Evolutionary conservation across 371 early-diverging fungal genomes (phyloP), one percentile per base, ranked within the genome.

Genomic region (Mucor ambiguus): DNA sequence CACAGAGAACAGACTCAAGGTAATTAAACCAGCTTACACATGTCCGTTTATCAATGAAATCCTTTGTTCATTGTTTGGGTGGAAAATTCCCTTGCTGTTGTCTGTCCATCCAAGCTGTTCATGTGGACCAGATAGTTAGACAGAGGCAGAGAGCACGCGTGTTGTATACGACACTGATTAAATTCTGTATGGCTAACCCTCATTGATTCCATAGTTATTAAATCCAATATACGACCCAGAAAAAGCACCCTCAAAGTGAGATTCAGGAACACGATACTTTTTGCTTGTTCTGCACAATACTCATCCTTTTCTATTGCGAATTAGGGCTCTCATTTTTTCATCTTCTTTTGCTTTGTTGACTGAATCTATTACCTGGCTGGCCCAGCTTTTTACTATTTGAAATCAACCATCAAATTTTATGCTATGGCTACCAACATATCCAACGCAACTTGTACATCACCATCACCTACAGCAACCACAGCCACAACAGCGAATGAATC

Each of bases 361-460:
- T 52, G 28, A 24, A 26, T 55, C 37, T 46, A 22, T 6, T 59
- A 52, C 57, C 67, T 67, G 67, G 67, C 67, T 67, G 67, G 67
- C 57, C 67, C 67, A 67, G 67, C 49, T 26, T 58, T 41, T 28
- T 54, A 35, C 49, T 30, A 48, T 49, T 22, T 22, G 28, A 35
- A 29, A 30, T 4, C 38, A 43, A 30, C 44, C 43, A 64, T 22
- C 57, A 43, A 30, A 57, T 32, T 60, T 16, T 61, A 67, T 67
- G 61, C 67, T 38, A 67, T 67, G 67, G 26, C 67, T 35, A 61
- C 61, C 14, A 55, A 61, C 46, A 61, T 61, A 24, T 57, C 58
- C 11, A 48, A 64, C 30, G 48, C 58, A 44, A 46, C 58, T 28
- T 52, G 24, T 52, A 52, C 52, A 52, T 28, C 52, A 24, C 18